phyloP scores from a whole-genome alignment of 1,139 yeast species.

The Geotrichum candidum region DNA sequence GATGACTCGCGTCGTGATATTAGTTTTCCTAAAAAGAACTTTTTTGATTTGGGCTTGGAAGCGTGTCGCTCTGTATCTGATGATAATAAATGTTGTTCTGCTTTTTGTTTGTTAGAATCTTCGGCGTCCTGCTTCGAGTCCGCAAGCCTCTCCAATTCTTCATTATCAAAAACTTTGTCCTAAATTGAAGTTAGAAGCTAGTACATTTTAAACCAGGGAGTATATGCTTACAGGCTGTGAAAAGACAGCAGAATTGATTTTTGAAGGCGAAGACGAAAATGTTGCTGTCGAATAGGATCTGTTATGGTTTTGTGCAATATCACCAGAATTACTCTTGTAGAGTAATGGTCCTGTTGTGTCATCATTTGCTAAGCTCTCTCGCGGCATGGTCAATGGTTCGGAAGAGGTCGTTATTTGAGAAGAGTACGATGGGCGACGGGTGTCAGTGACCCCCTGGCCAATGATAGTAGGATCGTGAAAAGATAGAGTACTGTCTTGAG shows the following conservation, averaged over 20 bases:
- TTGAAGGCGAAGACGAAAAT: background rate
- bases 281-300: background rate
- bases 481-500: background rate
- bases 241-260: constrained; percentile 7
- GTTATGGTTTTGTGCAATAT: background rate
- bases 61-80: background rate
- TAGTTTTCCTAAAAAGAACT: constrained; percentile 26
- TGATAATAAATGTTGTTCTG: background rate
- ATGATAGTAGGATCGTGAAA: background rate
- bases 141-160: constrained; percentile 3
- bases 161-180: constrained; percentile 12
- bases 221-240: constrained; percentile 7
- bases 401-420: constrained; percentile 20
- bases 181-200: background rate
- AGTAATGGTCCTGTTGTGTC: background rate
- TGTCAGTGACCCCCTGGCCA: background rate
- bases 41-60: constrained; percentile 11
- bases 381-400: background rate
- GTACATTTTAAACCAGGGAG: background rate
- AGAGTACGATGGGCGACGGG: constrained; percentile 23
- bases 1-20: constrained; percentile 26
- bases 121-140: background rate
- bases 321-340: background rate
- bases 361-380: background rate
- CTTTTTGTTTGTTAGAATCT: background rate